Evolutionary conservation across 305 asterid genomes (phyloP).

Genomic region (Fraxinus velutina): DNA sequence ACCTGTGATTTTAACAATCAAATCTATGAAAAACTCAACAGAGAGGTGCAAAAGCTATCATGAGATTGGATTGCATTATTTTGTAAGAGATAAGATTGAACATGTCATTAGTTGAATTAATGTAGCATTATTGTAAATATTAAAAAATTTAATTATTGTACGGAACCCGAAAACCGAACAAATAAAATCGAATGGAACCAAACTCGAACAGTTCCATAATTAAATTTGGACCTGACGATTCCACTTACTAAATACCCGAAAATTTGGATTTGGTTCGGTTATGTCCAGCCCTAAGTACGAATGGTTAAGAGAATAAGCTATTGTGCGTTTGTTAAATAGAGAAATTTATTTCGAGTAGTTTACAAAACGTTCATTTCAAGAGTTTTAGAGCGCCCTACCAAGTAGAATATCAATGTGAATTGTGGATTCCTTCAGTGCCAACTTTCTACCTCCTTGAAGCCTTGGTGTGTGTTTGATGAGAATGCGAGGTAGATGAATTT

Average conservation of each 20-base stretch:
- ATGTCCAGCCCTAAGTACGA: background rate
- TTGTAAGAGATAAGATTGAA: too few species aligned
- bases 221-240: too few species aligned
- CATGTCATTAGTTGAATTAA: too few species aligned
- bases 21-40: too few species aligned
- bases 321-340: background rate
- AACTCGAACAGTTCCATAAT: too few species aligned
- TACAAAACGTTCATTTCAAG: background rate
- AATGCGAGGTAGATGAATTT: background rate
- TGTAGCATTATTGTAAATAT: too few species aligned
- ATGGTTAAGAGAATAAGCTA: background rate
- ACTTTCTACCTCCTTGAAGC: background rate
- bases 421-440: background rate
- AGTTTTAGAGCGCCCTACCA: background rate
- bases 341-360: background rate
- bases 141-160: too few species aligned
- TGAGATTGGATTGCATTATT: too few species aligned
- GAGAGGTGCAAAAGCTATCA: too few species aligned
- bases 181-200: too few species aligned
- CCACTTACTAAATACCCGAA: background rate
- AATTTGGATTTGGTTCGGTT: background rate
- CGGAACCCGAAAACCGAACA: too few species aligned
- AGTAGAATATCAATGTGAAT: background rate
- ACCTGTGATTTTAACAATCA: too few species aligned
- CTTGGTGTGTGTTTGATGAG: background rate